Evolutionary conservation across 1,284 basidiomycete genomes (phyloP).

Genomic region (Stereum hirsutum): DNA sequence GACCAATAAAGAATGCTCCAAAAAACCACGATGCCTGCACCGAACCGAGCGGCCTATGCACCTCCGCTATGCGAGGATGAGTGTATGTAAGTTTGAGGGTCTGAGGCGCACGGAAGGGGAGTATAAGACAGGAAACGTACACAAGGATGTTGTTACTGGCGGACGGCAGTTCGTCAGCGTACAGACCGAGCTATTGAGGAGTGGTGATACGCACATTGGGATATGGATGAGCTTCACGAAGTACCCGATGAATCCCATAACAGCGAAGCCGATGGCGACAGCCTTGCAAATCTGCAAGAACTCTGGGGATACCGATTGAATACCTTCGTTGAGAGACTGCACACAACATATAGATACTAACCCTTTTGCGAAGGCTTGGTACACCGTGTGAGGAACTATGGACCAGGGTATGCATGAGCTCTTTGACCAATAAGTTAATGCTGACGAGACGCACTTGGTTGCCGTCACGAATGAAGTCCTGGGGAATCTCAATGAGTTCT

Average conservation of each 20-base stretch:
- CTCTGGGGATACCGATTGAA: conserved; percentile 52
- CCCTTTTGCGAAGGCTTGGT: conserved; percentile 97
- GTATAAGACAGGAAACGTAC: conserved; percentile 42
- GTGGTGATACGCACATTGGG: conserved; percentile 71
- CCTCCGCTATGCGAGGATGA: conserved; percentile 42
- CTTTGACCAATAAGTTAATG: too few species aligned
- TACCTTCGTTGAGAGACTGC: conserved; percentile 3
- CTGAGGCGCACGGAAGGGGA: background rate
- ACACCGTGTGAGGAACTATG: conserved; percentile 91
- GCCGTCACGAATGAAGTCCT: conserved; percentile 89
- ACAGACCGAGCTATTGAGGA: background rate
- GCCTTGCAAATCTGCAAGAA: conserved; percentile 90
- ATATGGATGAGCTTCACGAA: conserved; percentile 95
- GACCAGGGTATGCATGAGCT: conserved; percentile 10
- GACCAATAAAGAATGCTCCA: too few species aligned
- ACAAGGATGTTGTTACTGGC: conserved; percentile 89
- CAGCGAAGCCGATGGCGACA: conserved; percentile 89
- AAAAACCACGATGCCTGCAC: too few species aligned
- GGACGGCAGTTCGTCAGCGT: conserved; percentile 15
- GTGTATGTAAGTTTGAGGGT: too few species aligned
- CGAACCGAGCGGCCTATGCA: conserved; percentile 51
- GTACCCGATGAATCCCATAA: conserved; percentile 98
- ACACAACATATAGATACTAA: conserved; percentile 22
- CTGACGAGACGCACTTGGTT: conserved; percentile 56
- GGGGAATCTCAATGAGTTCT: conserved; percentile 88